Base-by-base conservation (phyloP, 2,329 filamentous ascomycete genomes). In the Coniochaeta ligniaria region DNA sequence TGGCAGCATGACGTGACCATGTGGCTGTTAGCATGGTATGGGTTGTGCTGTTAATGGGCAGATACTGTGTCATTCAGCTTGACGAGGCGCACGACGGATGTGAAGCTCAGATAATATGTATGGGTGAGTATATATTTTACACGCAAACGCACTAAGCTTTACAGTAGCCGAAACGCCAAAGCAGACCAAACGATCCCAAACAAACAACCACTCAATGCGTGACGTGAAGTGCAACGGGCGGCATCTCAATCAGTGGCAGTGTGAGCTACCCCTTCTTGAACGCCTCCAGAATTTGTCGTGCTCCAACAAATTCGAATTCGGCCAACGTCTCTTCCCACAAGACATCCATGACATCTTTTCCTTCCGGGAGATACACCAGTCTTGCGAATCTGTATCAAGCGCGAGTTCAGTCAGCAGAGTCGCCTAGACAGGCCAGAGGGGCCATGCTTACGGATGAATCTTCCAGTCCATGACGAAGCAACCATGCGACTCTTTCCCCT, bases 401-500 rank as follows among this genome's bases (percentile, higher is more conserved):
- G 16, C 55, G 24, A 20, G 8, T 41, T 50, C 33, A 33, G 60
- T 28, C 41, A 58, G 36, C 22, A 47, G n/a, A n/a, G 8, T 6
- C 52, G 20, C 16, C 24, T n/a, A 26, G 43, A 20, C 31, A 20
- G 9, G 6, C 7, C 11, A 24, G 14, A 8, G 11, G 35, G 35
- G 26, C 2, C 3, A 24, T 54, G 73, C 78, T 75, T 68, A 81
- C 76, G 78, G 75, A 4, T 65, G 63, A 20, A 81, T 75, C 8
- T 76, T 68, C 73, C 78, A 82, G 56, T 76, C 76, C 73, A 78
- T 79, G 0, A 83, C 45, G 61, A 78, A 82, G 52, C 75, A 78
- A 0, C 80, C 80, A 65, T 84, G 81, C 0, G 77, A 78, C 65
- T 82, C 79, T 50, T 72, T 73, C 0, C 80, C 81, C 59, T 82